Evolutionary conservation across 139 green algal species (phyloP).

Genomic region (Asterochloris erici): DNA sequence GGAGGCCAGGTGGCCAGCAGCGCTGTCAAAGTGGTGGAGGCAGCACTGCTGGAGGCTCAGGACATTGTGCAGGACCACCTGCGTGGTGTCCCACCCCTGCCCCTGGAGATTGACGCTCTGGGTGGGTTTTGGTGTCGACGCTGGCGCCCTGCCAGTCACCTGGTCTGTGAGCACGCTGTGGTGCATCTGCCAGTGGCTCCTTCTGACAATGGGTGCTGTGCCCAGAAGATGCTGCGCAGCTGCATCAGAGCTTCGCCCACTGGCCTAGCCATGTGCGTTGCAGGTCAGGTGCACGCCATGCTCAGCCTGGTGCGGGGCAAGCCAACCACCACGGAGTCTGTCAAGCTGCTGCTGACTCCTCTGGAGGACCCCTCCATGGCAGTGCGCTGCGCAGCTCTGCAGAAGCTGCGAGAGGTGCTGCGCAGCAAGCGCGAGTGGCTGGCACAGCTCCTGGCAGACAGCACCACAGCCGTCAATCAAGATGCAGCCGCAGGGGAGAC

Average conservation of each 20-base stretch:
- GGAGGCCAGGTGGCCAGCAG: conserved; percentile 17
- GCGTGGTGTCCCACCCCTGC: conserved; percentile 52
- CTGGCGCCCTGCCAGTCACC: background rate
- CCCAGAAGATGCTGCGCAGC: too few species aligned
- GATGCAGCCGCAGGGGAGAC: background rate
- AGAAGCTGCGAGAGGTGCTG: conserved; percentile 56
- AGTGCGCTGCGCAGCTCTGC: conserved; percentile 36
- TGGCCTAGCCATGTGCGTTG: background rate
- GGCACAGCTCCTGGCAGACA: conserved; percentile 26
- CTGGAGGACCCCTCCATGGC: conserved; percentile 48
- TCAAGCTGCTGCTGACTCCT: conserved; percentile 45
- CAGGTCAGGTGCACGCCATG: conserved; percentile 27
- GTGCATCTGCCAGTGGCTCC: background rate
- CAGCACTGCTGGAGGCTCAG: conserved; percentile 31
- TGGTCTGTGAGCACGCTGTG: background rate
- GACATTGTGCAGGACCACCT: conserved; percentile 20
- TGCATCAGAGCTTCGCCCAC: background rate
- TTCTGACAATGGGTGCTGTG: background rate
- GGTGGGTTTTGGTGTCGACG: conserved; percentile 1
- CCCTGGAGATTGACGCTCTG: conserved; percentile 38
- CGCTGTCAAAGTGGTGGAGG: conserved; percentile 37
- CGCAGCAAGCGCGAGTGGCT: conserved; percentile 37
- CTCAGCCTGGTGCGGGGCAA: conserved; percentile 38
- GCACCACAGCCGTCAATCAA: background rate
- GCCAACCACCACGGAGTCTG: conserved; percentile 27